A percentile compares a stretch with the other conserved stretches of the same genome.
Evolutionary conservation across 306 rosid genomes (phyloP).

Genomic region (Rosa lucieae): DNA sequence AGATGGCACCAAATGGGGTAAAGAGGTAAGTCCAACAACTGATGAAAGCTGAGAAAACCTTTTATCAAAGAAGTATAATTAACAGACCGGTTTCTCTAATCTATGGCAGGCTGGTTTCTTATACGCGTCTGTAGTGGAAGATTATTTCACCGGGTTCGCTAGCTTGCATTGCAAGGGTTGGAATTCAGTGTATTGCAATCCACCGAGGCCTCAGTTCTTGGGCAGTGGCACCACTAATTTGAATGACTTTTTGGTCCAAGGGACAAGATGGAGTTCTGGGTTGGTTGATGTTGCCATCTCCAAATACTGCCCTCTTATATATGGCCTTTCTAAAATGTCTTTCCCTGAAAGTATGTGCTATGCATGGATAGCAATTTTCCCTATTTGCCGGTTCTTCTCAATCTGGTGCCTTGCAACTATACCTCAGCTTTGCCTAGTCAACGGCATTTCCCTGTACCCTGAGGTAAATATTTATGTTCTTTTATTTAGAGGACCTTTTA

Average conservation of each 20-base stretch:
- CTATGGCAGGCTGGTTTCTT: conserved; percentile 63
- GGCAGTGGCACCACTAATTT: too few species aligned
- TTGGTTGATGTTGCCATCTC: too few species aligned
- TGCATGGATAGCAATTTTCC: conserved; percentile 42
- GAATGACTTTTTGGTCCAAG: too few species aligned
- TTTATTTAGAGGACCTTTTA: not conserved
- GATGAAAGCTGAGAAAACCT: not conserved
- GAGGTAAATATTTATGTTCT: conserved; percentile 38
- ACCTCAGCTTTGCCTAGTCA: conserved; percentile 58
- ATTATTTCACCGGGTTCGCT: too few species aligned
- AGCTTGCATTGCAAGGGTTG: too few species aligned
- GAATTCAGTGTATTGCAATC: too few species aligned
- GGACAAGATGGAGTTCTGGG: too few species aligned
- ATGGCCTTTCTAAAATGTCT: conserved; percentile 43
- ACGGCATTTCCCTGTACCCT: conserved; percentile 58
- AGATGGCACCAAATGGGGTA: conserved; percentile 60
- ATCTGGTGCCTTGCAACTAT: conserved; percentile 55
- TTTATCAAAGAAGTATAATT: not conserved
- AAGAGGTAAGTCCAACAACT: conserved; percentile 37
- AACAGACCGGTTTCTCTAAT: not conserved
- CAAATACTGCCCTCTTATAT: conserved; percentile 2
- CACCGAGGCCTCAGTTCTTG: too few species aligned
- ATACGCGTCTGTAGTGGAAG: too few species aligned
- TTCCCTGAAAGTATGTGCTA: conserved; percentile 52
- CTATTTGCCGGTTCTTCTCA: conserved; percentile 42